These are phyloP conservation scores for Crithidia fasciculata DNA, from an alignment of 208 protist genomes.

Conservation along the genomic window DNA sequence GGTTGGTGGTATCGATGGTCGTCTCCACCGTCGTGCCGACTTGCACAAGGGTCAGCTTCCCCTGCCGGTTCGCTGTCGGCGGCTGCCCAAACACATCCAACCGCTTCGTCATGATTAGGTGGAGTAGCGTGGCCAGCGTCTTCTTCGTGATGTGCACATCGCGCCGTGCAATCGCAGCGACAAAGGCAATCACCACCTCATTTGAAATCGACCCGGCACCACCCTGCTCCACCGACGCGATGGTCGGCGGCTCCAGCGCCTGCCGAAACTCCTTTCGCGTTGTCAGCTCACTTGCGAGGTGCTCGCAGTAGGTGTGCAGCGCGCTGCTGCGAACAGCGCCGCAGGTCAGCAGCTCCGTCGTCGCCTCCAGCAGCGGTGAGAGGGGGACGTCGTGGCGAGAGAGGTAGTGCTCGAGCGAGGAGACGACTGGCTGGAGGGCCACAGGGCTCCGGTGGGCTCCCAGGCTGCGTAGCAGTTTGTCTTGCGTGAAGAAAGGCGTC, in stretches of 20 bases:
- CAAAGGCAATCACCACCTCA: slow-evolving; percentile 81
- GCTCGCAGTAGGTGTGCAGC: slow-evolving; percentile 71
- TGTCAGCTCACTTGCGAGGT: slow-evolving; percentile 59
- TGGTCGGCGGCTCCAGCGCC: slow-evolving; percentile 70
- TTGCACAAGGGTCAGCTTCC: slow-evolving; percentile 44
- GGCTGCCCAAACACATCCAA: slow-evolving; percentile 86
- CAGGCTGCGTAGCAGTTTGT: not conserved
- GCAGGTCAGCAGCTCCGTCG: slow-evolving; percentile 65
- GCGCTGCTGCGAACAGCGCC: slow-evolving; percentile 56
- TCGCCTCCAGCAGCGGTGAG: slow-evolving; percentile 61
- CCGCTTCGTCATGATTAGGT: slow-evolving; percentile 66
- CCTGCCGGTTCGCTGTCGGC: slow-evolving; percentile 65
- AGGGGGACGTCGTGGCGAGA: slow-evolving; percentile 51
- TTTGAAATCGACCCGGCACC: slow-evolving; percentile 51
- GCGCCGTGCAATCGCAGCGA: slow-evolving; percentile 71
- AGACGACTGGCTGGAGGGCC: slow-evolving; percentile 55
- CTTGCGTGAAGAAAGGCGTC: slow-evolving; percentile 58
- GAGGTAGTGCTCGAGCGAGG: slow-evolving; percentile 64
- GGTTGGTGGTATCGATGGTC: slow-evolving; percentile 39
- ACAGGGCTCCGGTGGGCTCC: slow-evolving; percentile 18
- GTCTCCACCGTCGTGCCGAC: slow-evolving; percentile 36
- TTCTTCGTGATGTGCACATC: slow-evolving; percentile 71
- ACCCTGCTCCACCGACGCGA: slow-evolving; percentile 44
- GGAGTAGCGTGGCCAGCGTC: slow-evolving; percentile 62
- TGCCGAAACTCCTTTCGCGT: slow-evolving; percentile 61